phyloP scores from a whole-genome alignment of 2,329 filamentous ascomycete genomes.

The Colletotrichum liriopes region DNA sequence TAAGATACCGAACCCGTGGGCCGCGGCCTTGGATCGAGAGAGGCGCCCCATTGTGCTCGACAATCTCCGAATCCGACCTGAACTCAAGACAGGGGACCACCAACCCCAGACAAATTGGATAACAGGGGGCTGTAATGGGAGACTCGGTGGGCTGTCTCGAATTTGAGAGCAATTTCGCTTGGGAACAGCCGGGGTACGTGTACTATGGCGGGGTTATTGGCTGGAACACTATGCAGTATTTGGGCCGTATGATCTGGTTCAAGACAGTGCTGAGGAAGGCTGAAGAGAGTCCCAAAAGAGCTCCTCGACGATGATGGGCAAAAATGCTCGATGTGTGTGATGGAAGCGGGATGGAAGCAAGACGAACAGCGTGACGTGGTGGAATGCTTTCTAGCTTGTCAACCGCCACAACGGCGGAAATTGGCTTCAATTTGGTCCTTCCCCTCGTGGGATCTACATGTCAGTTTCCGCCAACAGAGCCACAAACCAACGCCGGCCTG shows the following conservation, averaged over 20 bases:
- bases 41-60: slow-evolving; percentile 27
- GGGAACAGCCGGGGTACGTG: slow-evolving; percentile 32
- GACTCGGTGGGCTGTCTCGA: slow-evolving; percentile 21
- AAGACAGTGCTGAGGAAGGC: slow-evolving; percentile 15
- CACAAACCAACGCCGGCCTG: slow-evolving; percentile 14
- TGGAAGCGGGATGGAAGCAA: slow-evolving; percentile 12
- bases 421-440: slow-evolving; percentile 39
- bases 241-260: slow-evolving; percentile 15
- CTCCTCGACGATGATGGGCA: slow-evolving; percentile 9
- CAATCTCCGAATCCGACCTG: slow-evolving; percentile 41
- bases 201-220: slow-evolving; percentile 32
- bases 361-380: slow-evolving; percentile 1
- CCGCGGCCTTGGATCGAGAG: slow-evolving; percentile 32
- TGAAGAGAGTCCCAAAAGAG: slow-evolving; percentile 15
- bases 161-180: slow-evolving; percentile 37
- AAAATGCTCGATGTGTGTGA: slow-evolving; percentile 13
- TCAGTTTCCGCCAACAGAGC: slow-evolving; percentile 29
- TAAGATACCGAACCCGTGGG: slow-evolving; percentile 31
- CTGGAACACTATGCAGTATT: slow-evolving; percentile 30
- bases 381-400: slow-evolving; percentile 1
- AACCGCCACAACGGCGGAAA: slow-evolving; percentile 20
- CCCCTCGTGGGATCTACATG: slow-evolving; percentile 22
- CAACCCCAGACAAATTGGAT: slow-evolving; percentile 27
- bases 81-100: slow-evolving; percentile 27
- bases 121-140: slow-evolving; percentile 18